Base-by-base conservation (phyloP, 768 basidiomycete genomes). In the Amanita muscaria region DNA sequence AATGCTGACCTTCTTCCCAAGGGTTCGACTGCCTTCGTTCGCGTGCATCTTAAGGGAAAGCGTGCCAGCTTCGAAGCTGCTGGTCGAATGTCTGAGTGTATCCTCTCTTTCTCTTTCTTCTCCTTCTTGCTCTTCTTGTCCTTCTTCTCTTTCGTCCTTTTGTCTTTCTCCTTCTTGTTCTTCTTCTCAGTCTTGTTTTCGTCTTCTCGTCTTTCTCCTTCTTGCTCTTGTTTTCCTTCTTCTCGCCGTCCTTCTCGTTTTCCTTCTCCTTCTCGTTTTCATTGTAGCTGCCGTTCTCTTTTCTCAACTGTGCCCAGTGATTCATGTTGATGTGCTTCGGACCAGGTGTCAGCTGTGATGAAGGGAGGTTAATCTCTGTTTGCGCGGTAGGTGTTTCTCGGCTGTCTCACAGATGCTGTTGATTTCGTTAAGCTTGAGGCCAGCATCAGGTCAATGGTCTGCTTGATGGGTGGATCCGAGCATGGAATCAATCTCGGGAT, bases 61-160 rank as follows among this genome's bases (percentile, higher is more conserved):
- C 3, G 67, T 62, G n/a, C 83, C 83, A 0, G 74, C 73, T 56
- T 86, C 84, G 52, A 85, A 86, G 53, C 76, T 79, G 57, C 77
- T 77, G 2, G 73, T 68, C 2, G 80, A 82, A 49, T 66, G 60
- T 16, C 77, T 71, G 6, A 65, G 55, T 6, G 64, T 29, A 29
- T 29, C 27, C 27, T 12, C 12, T 29, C 12, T 12, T 64, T 35
- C 56, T 52, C 36, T 51, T 55, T 14, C 63, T 23, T 58, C 54
- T 46, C 52, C 42, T 21, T 56, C 40, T 55, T 54, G 34, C 53
- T 47, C 47, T 54, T 60, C 61, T 52, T 46, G 56, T 61, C 55
- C 51, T 58, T 57, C 37, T 55, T 52, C 42, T 58, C 47, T 30
- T 47, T 40, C 39, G 59, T 53, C 43, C 57, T 53, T 47, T 50